Base-by-base conservation (phyloP, 2,329 filamentous ascomycete genomes). In the Scleromitrula shiraiana region DNA sequence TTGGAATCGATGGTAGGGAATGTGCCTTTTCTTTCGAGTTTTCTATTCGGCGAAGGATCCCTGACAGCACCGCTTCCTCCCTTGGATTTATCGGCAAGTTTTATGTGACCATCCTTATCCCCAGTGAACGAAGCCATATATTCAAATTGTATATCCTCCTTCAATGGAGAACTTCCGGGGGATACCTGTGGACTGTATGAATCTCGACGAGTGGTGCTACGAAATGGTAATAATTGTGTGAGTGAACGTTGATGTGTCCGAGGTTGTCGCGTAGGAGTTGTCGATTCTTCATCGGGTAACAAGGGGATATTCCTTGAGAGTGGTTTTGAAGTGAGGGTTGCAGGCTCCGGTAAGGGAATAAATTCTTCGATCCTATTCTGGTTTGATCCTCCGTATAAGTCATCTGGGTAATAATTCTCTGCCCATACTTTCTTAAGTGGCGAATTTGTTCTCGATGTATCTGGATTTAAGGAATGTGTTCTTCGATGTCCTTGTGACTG, bases 81-180 rank as follows among this genome's bases (percentile, higher is more conserved):
- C 29, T 53, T 58, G 7, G 58, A 52, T 33, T 53, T 61, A 41
- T 62, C 56, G 24, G 52, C 49, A 19, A 59, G 39, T 26, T 55
- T 59, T 22, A 53, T 51, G 3, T 55, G 33, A 14, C 56, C 56
- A 20, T 58, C 56, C 39, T 52, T 54, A 44, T 61, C 60, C 23
- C 60, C 60, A 4, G 60, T 59, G 5, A 62, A 46, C 19, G 57
- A 59, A 46, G 58, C 51, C 58, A 59, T 61, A 41, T 58, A 59
- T 29, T 54, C 53, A 22, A 49, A 46, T 5, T 52, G 47, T 36
- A 46, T 40, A 17, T 48, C 46, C 50, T 54, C 51, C 50, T 54
- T 53, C 9, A 38, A 49, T 5, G 52, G 52, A 33, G 45, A 37
- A 23, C 10, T 41, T 17, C 32, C 47, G 19, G 36, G 19, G 20